Evolutionary conservation across 1,284 basidiomycete genomes (phyloP).

Genomic region (Puccinia polysora): DNA sequence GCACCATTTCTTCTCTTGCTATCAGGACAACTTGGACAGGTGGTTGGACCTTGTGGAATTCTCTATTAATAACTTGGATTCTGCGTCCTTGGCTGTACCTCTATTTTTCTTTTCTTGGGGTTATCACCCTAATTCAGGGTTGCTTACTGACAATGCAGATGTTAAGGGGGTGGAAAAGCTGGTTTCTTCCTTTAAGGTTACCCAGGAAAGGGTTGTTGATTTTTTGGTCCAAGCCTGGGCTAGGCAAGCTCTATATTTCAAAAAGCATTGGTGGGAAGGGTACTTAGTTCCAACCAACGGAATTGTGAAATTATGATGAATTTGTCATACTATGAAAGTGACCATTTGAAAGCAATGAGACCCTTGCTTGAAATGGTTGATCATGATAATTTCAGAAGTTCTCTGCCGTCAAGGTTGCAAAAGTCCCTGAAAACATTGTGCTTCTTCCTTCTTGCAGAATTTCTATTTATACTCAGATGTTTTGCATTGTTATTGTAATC

Average conservation of each 20-base stretch:
- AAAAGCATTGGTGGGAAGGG: too few relatives aligned
- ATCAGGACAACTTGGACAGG: constrained; percentile 48
- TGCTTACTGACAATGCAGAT: not conserved
- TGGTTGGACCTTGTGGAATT: constrained; percentile 52
- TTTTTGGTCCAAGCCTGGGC: not conserved
- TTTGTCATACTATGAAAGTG: too few relatives aligned
- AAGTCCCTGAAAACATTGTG: too few relatives aligned
- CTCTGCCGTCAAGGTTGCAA: too few relatives aligned
- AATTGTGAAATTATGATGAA: too few relatives aligned
- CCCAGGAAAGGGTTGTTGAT: not conserved
- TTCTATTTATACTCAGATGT: too few relatives aligned
- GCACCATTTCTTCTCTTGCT: constrained; percentile 43
- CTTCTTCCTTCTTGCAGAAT: too few relatives aligned
- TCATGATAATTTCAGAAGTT: too few relatives aligned
- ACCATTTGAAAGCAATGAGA: too few relatives aligned
- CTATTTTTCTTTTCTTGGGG: constrained; percentile 57
- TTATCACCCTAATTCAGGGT: constrained; percentile 51
- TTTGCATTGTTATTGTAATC: too few relatives aligned
- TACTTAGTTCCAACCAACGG: too few relatives aligned
- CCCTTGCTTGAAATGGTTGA: too few relatives aligned
- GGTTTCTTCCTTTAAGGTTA: not conserved
- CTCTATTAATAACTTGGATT: constrained; percentile 50
- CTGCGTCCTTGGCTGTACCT: constrained; percentile 51
- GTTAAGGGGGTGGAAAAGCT: constrained; percentile 17
- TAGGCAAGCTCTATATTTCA: not conserved